These are phyloP conservation scores for Hypomyces rosellus DNA, from an alignment of 2,329 filamentous ascomycete species.

Conservation along the genomic window DNA sequence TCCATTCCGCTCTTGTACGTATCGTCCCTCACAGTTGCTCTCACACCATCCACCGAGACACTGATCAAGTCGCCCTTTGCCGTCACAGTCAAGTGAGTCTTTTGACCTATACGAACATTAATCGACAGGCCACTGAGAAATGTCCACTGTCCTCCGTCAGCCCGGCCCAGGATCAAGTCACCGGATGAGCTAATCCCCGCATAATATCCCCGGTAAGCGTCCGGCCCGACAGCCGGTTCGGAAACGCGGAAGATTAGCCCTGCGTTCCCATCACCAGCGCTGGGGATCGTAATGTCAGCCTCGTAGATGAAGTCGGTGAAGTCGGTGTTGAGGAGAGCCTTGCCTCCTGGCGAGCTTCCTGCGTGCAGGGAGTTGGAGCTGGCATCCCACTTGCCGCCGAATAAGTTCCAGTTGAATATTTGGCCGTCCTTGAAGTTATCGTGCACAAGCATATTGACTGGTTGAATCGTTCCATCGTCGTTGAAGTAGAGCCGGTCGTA, in stretches of 20 bases:
- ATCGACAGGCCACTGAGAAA: constrained; percentile 6
- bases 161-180: constrained; percentile 19
- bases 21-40: constrained; percentile 11
- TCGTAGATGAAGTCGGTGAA: constrained; percentile 13
- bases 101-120: constrained; percentile 5
- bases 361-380: neutral
- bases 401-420: constrained; percentile 31
- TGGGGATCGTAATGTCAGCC: constrained; percentile 4
- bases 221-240: constrained; percentile 10
- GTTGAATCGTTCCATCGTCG: constrained; percentile 34
- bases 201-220: constrained; percentile 22
- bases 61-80: constrained; percentile 11
- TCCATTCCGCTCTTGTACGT: constrained; percentile 13
- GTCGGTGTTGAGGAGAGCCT: constrained; percentile 12
- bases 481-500: constrained; percentile 45
- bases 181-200: constrained; percentile 23
- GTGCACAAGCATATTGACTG: constrained; percentile 38
- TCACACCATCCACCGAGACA: constrained; percentile 13
- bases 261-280: constrained; percentile 18
- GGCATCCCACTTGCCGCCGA: constrained; percentile 10
- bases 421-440: constrained; percentile 36
- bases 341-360: constrained; percentile 3
- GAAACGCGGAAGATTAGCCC: constrained; percentile 32
- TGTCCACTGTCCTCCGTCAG: constrained; percentile 9
- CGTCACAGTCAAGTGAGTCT: constrained; percentile 11